Evolutionary conservation across 2,329 filamentous ascomycete genomes (phyloP).

Genomic region (Coniochaeta sp.): DNA sequence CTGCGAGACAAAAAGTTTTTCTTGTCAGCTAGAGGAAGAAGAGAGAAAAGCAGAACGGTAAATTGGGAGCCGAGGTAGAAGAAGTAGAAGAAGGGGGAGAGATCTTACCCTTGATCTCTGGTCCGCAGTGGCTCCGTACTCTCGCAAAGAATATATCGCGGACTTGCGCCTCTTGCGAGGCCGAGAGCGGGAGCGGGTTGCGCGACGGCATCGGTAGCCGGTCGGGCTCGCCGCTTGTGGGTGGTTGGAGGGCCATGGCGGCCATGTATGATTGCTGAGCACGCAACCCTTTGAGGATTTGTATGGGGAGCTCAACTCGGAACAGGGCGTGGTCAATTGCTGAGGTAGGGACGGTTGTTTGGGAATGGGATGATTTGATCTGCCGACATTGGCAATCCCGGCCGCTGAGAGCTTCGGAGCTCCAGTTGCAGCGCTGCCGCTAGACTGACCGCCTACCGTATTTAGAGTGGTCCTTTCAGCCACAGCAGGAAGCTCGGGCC

Average conservation of each 20-base stretch:
- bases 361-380: neutral
- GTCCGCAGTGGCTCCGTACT: constrained; percentile 67
- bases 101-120: constrained; percentile 65
- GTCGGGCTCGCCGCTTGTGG: constrained; percentile 21
- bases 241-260: constrained; percentile 31
- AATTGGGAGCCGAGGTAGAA: neutral
- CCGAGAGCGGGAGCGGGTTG: constrained; percentile 78
- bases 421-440: neutral
- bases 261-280: constrained; percentile 24
- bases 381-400: neutral
- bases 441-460: neutral
- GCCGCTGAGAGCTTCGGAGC: constrained; percentile 1
- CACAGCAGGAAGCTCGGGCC: neutral
- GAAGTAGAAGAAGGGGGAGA: neutral
- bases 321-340: too few species aligned
- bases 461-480: neutral
- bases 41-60: too few species aligned
- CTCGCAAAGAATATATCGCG: constrained; percentile 73
- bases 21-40: neutral
- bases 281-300: too few species aligned
- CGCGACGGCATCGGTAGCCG: constrained; percentile 47
- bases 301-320: too few species aligned
- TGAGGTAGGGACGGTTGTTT: neutral
- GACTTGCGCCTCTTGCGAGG: constrained; percentile 75
- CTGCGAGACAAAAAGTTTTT: constrained; percentile 35